phyloP scores from a whole-genome alignment of 2,329 filamentous ascomycete species.

The Alternaria arborescens region DNA sequence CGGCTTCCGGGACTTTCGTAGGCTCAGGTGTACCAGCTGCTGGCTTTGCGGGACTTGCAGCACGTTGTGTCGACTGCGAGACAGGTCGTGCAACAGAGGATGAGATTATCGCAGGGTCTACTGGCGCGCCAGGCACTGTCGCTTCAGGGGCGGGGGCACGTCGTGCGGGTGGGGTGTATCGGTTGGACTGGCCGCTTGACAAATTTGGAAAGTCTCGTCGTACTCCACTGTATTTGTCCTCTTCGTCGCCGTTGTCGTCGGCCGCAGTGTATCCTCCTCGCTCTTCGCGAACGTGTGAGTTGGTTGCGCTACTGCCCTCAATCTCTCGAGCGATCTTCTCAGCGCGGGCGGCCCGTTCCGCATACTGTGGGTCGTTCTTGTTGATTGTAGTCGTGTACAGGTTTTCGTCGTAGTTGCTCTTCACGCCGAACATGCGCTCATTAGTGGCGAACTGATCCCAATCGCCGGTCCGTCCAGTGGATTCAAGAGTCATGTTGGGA shows the following conservation, averaged over 20 bases:
- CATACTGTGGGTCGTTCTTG: constrained; percentile 82
- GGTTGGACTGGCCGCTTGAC: constrained; percentile 66
- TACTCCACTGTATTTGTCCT: constrained; percentile 98
- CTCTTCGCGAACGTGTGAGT: constrained; percentile 89
- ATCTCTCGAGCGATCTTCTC: constrained; percentile 90
- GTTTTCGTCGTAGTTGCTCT: constrained; percentile 91
- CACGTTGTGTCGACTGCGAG: constrained; percentile 35
- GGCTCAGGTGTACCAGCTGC: constrained; percentile 30
- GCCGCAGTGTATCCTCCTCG: constrained; percentile 73
- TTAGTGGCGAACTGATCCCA: constrained; percentile 98
- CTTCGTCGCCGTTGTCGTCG: constrained; percentile 78
- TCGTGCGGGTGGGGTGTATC: constrained; percentile 90
- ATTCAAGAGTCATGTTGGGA: constrained; percentile 76
- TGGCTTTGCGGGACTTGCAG: constrained; percentile 33
- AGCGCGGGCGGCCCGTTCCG: constrained; percentile 75
- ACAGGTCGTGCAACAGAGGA: constrained; percentile 72
- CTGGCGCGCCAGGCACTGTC: constrained; percentile 77
- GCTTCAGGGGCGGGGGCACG: constrained; percentile 78
- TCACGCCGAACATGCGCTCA: constrained; percentile 84
- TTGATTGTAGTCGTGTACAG: constrained; percentile 94
- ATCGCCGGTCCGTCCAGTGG: constrained; percentile 47
- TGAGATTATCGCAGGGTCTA: constrained; percentile 90
- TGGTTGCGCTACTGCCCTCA: constrained; percentile 75
- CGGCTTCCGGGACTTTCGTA: constrained; percentile 5
- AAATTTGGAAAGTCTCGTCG: constrained; percentile 77